Conservation (phyloP, 192 early-diverging fungal species). For the Globomyces pollinis-pini region DNA sequence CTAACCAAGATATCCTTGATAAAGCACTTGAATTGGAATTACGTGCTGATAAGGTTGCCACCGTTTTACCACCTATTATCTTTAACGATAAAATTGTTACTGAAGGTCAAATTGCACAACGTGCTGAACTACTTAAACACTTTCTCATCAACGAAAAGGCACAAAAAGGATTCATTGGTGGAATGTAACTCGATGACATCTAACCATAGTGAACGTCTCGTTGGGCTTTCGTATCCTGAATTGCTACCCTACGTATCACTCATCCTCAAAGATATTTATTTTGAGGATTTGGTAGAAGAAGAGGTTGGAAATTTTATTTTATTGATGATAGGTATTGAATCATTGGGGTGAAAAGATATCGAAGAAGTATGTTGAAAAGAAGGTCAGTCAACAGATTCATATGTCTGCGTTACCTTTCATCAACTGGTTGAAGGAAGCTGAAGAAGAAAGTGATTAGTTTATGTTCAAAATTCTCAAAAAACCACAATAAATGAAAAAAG, state of each 20-base stretch:
- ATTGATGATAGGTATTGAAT: no score
- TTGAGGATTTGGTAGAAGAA: constrained; percentile 87
- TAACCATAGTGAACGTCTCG: constrained; percentile 76
- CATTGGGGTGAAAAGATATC: constrained; percentile 83
- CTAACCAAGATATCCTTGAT: constrained; percentile 52
- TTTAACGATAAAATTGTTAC: constrained; percentile 47
- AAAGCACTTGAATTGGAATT: constrained; percentile 73
- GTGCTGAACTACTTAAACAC: constrained; percentile 57
- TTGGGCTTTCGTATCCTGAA: constrained; percentile 58
- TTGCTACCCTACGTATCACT: constrained; percentile 44
- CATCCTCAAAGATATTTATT: constrained; percentile 84
- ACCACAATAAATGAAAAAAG: background rate
- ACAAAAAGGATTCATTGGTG: constrained; percentile 83
- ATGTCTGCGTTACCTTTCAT: constrained; percentile 84
- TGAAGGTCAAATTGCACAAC: constrained; percentile 65
- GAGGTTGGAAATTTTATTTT: no score
- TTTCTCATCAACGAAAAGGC: constrained; percentile 77
- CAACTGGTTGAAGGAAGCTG: constrained; percentile 82
- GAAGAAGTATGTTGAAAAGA: constrained; percentile 79
- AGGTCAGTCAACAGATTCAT: constrained; percentile 70
- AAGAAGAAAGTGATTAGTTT: constrained; percentile 72
- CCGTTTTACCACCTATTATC: constrained; percentile 75
- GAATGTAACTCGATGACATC: no score
- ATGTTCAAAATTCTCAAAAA: no score
- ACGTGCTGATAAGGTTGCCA: constrained; percentile 70